These are phyloP conservation scores for Coemansia sp. DNA, from an alignment of 192 early-diverging fungal species.

Conservation along the genomic window DNA sequence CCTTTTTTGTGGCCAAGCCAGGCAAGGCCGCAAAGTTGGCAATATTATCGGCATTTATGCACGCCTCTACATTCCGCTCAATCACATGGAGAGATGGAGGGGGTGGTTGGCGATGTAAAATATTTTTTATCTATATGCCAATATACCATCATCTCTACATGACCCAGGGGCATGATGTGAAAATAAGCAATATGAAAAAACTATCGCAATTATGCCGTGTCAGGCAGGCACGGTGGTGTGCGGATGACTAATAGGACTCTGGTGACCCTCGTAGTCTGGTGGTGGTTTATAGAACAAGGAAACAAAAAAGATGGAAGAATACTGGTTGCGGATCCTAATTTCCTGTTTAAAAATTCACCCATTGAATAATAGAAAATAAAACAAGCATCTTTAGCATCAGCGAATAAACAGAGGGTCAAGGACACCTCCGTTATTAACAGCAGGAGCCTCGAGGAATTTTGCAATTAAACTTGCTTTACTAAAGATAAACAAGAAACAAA, in stretches of 20 bases:
- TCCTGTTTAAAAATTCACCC: neutral
- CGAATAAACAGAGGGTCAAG: neutral
- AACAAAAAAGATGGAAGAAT: neutral
- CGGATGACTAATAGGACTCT: conserved; percentile 9
- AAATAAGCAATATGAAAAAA: conserved; percentile 15
- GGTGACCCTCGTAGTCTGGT: conserved; percentile 3
- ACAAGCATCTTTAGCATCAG: neutral
- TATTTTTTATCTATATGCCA: neutral
- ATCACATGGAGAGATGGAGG: conserved; percentile 2
- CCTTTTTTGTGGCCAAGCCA: neutral
- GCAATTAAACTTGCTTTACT: neutral
- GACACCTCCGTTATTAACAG: neutral
- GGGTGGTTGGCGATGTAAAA: neutral
- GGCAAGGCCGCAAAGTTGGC: conserved; percentile 4
- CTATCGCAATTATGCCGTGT: conserved; percentile 35
- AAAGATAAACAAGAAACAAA: neutral
- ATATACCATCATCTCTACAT: too few relatives aligned
- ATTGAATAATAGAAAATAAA: neutral
- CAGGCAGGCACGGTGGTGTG: conserved; percentile 1
- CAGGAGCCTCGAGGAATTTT: neutral
- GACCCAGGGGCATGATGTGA: neutral
- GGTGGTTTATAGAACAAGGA: neutral
- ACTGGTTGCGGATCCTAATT: neutral
- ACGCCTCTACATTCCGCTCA: neutral
- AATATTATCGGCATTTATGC: conserved; percentile 14